A percentile compares a stretch with the other conserved stretches of the same genome.
Conservation (phyloP, 2,329 filamentous ascomycete species). For the Periconia sp. region DNA sequence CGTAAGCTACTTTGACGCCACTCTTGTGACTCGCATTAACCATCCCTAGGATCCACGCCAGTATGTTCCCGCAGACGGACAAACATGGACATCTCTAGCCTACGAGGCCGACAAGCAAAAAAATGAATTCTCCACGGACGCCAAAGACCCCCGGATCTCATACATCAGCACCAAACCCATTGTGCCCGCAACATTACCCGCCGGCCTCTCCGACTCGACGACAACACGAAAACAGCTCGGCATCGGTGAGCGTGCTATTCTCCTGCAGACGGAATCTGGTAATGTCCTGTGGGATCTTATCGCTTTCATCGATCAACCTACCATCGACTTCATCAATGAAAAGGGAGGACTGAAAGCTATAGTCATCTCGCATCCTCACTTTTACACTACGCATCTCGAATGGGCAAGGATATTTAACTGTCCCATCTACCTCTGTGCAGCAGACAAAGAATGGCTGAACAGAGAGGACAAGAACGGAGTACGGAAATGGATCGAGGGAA, state of each 20-base stretch:
- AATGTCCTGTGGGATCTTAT: constrained; percentile 85
- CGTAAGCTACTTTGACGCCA: constrained; percentile 52
- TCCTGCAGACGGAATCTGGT: constrained; percentile 68
- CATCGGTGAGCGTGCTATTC: constrained; percentile 76
- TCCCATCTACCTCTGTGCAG: constrained; percentile 70
- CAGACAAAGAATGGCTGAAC: constrained; percentile 71
- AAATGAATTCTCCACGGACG: constrained; percentile 62
- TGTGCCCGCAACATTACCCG: constrained; percentile 22
- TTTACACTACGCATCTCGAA: constrained; percentile 76
- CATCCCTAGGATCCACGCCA: constrained; percentile 64
- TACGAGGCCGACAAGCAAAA: constrained; percentile 52
- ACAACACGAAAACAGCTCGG: constrained; percentile 59
- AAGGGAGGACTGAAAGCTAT: constrained; percentile 74
- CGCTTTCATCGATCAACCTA: constrained; percentile 70
- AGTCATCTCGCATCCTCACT: constrained; percentile 80
- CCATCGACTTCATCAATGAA: constrained; percentile 62
- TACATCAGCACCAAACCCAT: constrained; percentile 51
- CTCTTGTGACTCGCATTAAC: constrained; percentile 15
- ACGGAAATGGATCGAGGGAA: constrained; percentile 53
- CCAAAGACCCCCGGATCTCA: constrained; percentile 52
- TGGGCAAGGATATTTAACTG: constrained; percentile 75
- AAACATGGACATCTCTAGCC: constrained; percentile 69
- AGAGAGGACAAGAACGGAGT: constrained; percentile 51
- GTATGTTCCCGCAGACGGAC: constrained; percentile 68
- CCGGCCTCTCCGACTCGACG: constrained; percentile 44